A percentile compares a stretch with the other conserved stretches of the same genome.
Evolutionary conservation across 208 protist genomes (phyloP).

Genomic region (Trypanosoma vivax): DNA sequence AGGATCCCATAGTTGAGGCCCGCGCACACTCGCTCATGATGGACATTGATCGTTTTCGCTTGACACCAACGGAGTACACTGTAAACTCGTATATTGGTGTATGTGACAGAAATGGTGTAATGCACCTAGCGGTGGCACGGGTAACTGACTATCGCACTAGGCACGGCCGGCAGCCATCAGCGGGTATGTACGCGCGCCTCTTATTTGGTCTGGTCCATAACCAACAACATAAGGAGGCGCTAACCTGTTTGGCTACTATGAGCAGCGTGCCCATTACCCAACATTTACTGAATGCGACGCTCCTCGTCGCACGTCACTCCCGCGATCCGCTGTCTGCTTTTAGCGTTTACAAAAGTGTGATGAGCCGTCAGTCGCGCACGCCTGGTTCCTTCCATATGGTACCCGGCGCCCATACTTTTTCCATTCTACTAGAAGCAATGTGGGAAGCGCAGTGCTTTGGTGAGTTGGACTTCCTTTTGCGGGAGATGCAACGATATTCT

Average conservation of each 20-base stretch:
- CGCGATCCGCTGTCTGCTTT: constrained; percentile 59
- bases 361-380: constrained; percentile 10
- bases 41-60: constrained; percentile 66
- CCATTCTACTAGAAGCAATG: constrained; percentile 59
- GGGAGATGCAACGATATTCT: constrained; percentile 52
- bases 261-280: constrained; percentile 45
- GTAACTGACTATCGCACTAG: constrained; percentile 66
- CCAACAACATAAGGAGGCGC: constrained; percentile 47
- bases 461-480: constrained; percentile 51
- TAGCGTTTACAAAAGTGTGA: constrained; percentile 47
- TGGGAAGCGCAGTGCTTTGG: constrained; percentile 15
- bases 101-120: constrained; percentile 47
- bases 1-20: constrained; percentile 41
- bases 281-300: constrained; percentile 59
- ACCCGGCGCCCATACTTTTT: constrained; percentile 49
- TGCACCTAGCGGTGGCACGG: constrained; percentile 73
- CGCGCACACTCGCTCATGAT: constrained; percentile 75
- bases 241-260: constrained; percentile 53
- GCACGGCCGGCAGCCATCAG: constrained; percentile 53
- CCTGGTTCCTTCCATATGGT: constrained; percentile 10
- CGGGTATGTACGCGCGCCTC: constrained; percentile 53
- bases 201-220: constrained; percentile 58
- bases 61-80: constrained; percentile 68
- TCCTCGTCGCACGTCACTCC: constrained; percentile 53
- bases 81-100: constrained; percentile 63